Evolutionary conservation across 257 asterid species (phyloP).

Genomic region (Datura wrightii): DNA sequence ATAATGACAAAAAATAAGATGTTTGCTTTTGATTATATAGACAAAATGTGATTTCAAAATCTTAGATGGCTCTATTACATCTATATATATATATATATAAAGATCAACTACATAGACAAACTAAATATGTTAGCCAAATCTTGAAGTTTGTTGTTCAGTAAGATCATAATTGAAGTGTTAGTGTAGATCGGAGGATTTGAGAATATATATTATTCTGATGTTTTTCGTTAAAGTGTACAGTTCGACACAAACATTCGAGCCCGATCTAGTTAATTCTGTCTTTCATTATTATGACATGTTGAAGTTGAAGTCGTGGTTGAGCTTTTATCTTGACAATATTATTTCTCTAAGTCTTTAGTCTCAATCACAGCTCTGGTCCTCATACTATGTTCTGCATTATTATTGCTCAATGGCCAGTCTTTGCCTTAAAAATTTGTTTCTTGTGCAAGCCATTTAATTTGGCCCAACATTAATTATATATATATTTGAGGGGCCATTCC

Average conservation of each 20-base stretch:
- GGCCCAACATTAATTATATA: not conserved
- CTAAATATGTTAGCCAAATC: not conserved
- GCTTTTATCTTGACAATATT: not conserved
- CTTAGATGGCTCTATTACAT: not conserved
- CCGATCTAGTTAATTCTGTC: not conserved
- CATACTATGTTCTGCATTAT: constrained; percentile 22
- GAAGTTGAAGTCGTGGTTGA: not conserved
- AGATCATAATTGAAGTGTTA: not conserved
- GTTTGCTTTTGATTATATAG: not conserved
- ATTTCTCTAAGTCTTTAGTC: not conserved
- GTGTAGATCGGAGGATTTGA: not conserved
- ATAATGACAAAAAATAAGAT: not conserved
- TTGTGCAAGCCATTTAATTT: not conserved
- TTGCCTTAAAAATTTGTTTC: not conserved
- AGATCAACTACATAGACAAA: not conserved
- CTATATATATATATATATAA: not conserved
- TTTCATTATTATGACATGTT: constrained; percentile 14
- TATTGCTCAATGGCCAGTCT: constrained; percentile 25
- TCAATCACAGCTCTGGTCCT: not conserved
- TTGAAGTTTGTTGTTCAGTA: constrained; percentile 20
- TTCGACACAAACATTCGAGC: not conserved
- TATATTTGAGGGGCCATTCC: constrained; percentile 17
- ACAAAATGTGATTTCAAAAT: not conserved
- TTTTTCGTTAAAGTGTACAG: not conserved
- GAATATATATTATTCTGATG: not conserved